phyloP scores from a whole-genome alignment of 2,329 filamentous ascomycete genomes.

The Penicillium sp. region DNA sequence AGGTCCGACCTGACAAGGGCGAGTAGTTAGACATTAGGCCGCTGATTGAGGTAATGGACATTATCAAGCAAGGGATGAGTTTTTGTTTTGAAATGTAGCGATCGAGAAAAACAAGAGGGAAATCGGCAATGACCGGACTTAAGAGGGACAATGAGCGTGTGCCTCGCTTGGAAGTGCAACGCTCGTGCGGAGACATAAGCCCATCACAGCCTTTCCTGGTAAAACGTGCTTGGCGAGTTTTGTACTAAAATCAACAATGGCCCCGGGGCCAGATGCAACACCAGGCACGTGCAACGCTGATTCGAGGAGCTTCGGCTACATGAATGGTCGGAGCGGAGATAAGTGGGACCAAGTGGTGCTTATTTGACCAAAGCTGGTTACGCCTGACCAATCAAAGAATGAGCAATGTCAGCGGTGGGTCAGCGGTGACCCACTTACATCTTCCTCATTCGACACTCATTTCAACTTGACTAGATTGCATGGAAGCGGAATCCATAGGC shows the following conservation, averaged over 20 bases:
- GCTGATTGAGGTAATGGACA: constrained; percentile 34
- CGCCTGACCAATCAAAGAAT: constrained; percentile 5
- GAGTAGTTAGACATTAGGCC: constrained; percentile 33
- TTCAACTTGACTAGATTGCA: background rate
- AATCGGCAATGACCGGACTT: constrained; percentile 1
- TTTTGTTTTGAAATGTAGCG: background rate
- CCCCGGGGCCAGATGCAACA: constrained; percentile 7
- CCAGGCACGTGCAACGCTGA: constrained; percentile 24
- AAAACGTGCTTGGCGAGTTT: constrained; percentile 22
- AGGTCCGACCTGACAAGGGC: constrained; percentile 16
- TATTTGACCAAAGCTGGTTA: background rate
- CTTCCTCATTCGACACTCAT: background rate
- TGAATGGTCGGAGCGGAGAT: background rate
- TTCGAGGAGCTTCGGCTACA: constrained; percentile 12
- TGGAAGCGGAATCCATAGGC: constrained; percentile 2
- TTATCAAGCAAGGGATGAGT: constrained; percentile 10
- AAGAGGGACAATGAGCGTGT: constrained; percentile 7
- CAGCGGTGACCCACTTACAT: background rate
- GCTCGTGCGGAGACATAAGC: constrained; percentile 14
- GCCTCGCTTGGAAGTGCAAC: constrained; percentile 9
- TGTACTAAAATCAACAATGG: background rate
- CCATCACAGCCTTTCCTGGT: constrained; percentile 17
- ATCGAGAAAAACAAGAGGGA: background rate
- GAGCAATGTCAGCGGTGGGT: background rate
- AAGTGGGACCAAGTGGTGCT: constrained; percentile 9